phyloP scores from a whole-genome alignment of 2,329 filamentous ascomycete genomes.

The Cercospora brassicicola region DNA sequence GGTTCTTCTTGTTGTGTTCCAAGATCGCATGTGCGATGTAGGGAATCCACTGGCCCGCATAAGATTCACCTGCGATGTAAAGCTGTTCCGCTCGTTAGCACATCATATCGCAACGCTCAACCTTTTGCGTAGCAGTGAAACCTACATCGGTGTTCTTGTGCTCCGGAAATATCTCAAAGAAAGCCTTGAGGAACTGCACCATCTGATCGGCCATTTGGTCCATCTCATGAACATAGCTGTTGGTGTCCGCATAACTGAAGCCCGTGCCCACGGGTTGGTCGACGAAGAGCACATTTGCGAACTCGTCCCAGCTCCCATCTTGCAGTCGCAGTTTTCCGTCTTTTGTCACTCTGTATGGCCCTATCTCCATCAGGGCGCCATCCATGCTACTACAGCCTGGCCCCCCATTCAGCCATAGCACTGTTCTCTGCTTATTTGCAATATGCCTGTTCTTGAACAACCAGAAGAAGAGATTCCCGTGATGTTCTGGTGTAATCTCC shows the following conservation, averaged over 20 bases:
- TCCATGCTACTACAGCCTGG: constrained; percentile 98
- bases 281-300: constrained; percentile 93
- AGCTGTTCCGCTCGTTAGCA: constrained; percentile 57
- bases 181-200: constrained; percentile 84
- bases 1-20: constrained; percentile 70
- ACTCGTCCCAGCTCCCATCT: constrained; percentile 97
- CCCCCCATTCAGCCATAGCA: constrained; percentile 96
- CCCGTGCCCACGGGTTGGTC: constrained; percentile 96
- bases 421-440: constrained; percentile 82
- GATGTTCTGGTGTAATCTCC: constrained; percentile 78
- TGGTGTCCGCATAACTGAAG: constrained; percentile 90
- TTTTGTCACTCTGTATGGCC: constrained; percentile 82
- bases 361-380: constrained; percentile 92
- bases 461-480: constrained; percentile 98
- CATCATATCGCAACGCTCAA: neutral
- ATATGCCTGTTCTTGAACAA: constrained; percentile 95
- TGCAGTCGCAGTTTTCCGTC: constrained; percentile 72
- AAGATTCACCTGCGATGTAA: constrained; percentile 94
- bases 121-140: constrained; percentile 31
- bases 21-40: constrained; percentile 93
- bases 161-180: constrained; percentile 85
- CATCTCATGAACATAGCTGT: constrained; percentile 82
- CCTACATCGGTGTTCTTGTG: constrained; percentile 88
- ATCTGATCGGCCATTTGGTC: constrained; percentile 89
- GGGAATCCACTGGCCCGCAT: constrained; percentile 93